Evolutionary conservation across 2,329 filamentous ascomycete species (phyloP).

Genomic region (Claviceps sp.): DNA sequence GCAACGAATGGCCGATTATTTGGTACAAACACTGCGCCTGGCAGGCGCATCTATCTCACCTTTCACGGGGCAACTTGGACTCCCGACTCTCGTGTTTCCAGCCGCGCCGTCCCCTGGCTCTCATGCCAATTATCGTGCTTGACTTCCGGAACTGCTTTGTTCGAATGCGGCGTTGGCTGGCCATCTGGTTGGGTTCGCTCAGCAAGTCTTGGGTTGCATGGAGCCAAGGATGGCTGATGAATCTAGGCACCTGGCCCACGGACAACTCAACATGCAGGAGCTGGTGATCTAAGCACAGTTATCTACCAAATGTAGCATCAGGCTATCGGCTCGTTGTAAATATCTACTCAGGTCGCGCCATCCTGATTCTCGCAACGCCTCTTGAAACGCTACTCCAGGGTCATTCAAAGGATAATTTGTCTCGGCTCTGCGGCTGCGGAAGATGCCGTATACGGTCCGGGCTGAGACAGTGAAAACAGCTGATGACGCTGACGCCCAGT

Average conservation of each 20-base stretch:
- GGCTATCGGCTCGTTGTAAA: constrained; percentile 17
- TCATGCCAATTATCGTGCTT: constrained; percentile 17
- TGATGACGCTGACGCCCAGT: constrained; percentile 6
- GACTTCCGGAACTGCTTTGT: constrained; percentile 11
- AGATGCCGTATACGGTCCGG: constrained; percentile 1
- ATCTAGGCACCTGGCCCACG: neutral
- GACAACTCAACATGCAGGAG: constrained; percentile 11
- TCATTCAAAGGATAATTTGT: neutral
- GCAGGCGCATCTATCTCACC: neutral
- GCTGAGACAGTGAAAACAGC: constrained; percentile 10
- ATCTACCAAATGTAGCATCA: constrained; percentile 14
- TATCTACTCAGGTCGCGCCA: constrained; percentile 19
- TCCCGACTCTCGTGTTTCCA: constrained; percentile 10
- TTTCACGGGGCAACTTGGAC: neutral
- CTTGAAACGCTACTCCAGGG: constrained; percentile 10
- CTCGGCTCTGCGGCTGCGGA: neutral
- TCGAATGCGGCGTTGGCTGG: constrained; percentile 12
- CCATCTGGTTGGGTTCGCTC: constrained; percentile 3
- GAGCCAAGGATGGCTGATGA: constrained; percentile 1
- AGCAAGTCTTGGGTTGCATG: constrained; percentile 15
- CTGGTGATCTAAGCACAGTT: constrained; percentile 7
- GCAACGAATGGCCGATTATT: no score
- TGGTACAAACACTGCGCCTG: neutral
- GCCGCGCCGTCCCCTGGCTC: constrained; percentile 8
- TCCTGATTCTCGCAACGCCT: constrained; percentile 8